These are phyloP conservation scores for Astraeus odoratus DNA, from an alignment of 768 basidiomycete species.

Conservation along the genomic window DNA sequence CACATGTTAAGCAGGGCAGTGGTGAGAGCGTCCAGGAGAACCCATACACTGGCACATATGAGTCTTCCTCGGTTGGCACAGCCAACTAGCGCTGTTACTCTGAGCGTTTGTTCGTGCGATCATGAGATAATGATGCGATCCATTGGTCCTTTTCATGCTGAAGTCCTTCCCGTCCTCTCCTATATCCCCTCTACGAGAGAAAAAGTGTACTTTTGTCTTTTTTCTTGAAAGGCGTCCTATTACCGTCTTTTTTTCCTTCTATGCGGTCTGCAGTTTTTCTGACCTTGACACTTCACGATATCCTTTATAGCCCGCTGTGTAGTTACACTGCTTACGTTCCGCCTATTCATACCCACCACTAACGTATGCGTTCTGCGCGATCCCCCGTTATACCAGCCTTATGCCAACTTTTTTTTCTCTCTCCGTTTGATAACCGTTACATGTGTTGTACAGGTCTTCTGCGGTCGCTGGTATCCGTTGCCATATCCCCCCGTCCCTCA, in stretches of 20 bases:
- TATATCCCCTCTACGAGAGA: no score
- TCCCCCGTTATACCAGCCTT: not conserved
- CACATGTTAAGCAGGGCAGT: conserved; percentile 4
- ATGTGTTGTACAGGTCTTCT: not conserved
- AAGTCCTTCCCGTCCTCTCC: not conserved
- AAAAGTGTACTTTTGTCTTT: no score
- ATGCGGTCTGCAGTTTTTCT: no score
- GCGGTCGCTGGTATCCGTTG: not conserved
- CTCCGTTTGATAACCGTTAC: not conserved
- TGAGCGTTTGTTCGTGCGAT: not conserved
- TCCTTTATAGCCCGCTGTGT: no score
- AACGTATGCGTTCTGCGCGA: not conserved
- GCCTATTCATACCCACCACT: no score
- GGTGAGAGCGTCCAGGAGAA: not conserved
- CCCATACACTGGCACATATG: not conserved
- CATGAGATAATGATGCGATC: not conserved
- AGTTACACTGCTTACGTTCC: no score
- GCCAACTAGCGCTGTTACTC: not conserved
- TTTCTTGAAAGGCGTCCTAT: no score
- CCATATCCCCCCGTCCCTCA: not conserved
- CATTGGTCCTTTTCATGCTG: not conserved
- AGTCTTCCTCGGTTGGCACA: not conserved
- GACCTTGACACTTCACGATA: no score
- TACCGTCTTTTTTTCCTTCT: no score
- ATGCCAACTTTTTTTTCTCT: not conserved